Percentiles rank a stretch among this genome's conserved stretches.
Evolutionary conservation across 768 basidiomycete genomes (phyloP).

Genomic region (Rhodosporidiobolus sp.): DNA sequence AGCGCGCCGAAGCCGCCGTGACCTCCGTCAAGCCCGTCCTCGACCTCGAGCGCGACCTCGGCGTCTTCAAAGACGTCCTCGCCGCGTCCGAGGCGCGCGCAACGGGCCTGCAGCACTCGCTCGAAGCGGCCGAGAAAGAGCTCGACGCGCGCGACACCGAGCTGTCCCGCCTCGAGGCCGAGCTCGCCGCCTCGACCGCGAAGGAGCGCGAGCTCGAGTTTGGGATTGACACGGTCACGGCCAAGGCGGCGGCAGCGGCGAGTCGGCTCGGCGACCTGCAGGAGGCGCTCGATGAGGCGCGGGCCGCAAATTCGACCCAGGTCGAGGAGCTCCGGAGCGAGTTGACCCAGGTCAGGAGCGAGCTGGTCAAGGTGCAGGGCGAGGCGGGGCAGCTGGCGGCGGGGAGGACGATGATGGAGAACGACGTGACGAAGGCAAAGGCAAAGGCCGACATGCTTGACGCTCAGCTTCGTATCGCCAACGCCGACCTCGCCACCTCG

Average conservation of each 20-base stretch:
- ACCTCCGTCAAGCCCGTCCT: not conserved
- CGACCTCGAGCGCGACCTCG: slow-evolving; percentile 29
- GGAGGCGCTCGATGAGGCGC: slow-evolving; percentile 9
- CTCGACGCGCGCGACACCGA: slow-evolving; percentile 40
- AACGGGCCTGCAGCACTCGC: slow-evolving; percentile 51
- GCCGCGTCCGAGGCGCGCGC: slow-evolving; percentile 40
- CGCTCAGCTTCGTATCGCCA: not conserved
- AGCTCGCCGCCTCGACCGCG: slow-evolving; percentile 40
- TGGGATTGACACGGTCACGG: slow-evolving; percentile 17
- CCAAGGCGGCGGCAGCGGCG: slow-evolving; percentile 19
- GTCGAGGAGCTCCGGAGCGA: not conserved
- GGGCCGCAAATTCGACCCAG: not conserved
- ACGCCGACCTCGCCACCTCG: slow-evolving; percentile 15
- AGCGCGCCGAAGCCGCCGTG: not conserved
- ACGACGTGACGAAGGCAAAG: slow-evolving; percentile 19
- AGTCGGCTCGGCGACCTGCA: slow-evolving; percentile 7
- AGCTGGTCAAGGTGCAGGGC: slow-evolving; percentile 63
- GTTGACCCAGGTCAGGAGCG: slow-evolving; percentile 45
- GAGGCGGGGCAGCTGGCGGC: slow-evolving; percentile 4
- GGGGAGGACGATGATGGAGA: not conserved
- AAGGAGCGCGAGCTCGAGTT: slow-evolving; percentile 54
- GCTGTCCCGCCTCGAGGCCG: slow-evolving; percentile 16
- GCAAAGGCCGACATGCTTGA: slow-evolving; percentile 31
- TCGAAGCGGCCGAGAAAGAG: slow-evolving; percentile 59
- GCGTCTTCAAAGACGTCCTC: slow-evolving; percentile 34